phyloP scores from a whole-genome alignment of 345 rosid genomes.

The Camelina laxa region DNA sequence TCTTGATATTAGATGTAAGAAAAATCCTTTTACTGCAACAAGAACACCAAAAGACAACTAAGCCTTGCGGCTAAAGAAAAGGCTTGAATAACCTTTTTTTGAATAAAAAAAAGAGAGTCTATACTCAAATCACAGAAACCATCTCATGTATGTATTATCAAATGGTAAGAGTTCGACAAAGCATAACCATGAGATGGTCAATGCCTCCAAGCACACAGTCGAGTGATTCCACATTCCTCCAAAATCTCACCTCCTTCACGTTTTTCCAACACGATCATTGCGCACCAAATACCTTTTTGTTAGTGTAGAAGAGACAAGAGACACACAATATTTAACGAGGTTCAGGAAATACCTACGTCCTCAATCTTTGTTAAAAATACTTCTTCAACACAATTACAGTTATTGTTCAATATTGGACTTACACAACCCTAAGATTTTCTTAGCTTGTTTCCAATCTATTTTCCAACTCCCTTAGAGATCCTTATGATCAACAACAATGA shows the following conservation, averaged over 20 bases:
- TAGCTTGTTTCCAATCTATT: no score
- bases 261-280: background rate
- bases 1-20: background rate
- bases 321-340: no score
- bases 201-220: background rate
- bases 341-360: no score
- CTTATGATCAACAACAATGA: no score
- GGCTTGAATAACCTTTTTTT: background rate
- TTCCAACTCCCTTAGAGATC: no score
- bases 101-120: background rate
- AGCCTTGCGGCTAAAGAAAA: background rate
- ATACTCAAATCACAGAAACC: no score
- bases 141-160: background rate
- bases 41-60: background rate
- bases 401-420: no score
- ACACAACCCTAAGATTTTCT: no score
- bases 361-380: no score
- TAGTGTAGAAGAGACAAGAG: no score
- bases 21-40: background rate
- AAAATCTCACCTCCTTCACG: conserved; percentile 1
- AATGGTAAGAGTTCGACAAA: background rate
- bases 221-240: background rate
- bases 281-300: conserved; percentile 1
- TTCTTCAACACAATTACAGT: no score
- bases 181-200: background rate